phyloP scores from a whole-genome alignment of 2,329 filamentous ascomycete genomes.

The Hypoxylon sp. region DNA sequence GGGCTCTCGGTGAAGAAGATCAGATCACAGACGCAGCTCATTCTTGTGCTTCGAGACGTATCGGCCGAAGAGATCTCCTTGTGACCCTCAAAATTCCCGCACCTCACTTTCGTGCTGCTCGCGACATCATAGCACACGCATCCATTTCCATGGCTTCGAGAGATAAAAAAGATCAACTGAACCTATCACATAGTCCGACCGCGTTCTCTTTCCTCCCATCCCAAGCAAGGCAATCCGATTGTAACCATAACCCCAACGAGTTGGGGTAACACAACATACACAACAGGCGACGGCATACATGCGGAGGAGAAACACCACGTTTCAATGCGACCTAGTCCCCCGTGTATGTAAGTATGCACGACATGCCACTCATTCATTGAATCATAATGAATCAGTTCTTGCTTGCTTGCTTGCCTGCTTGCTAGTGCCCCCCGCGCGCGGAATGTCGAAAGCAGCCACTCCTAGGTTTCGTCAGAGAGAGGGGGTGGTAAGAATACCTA shows the following conservation, averaged over 20 bases:
- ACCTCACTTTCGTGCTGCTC: neutral
- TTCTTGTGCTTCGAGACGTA: neutral
- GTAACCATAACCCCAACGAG: constrained; percentile 2
- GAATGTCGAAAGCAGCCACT: constrained; percentile 21
- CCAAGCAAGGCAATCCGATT: constrained; percentile 23
- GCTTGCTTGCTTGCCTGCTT: neutral
- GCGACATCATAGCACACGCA: constrained; percentile 7
- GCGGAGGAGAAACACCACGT: constrained; percentile 46
- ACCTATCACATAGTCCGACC: constrained; percentile 9
- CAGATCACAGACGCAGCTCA: neutral
- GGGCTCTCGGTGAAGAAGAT: neutral
- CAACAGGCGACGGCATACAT: constrained; percentile 32
- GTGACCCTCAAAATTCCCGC: constrained; percentile 1
- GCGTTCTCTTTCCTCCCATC: constrained; percentile 3
- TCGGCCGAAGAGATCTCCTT: neutral
- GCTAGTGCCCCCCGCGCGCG: neutral
- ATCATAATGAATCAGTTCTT: constrained; percentile 12
- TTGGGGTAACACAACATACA: constrained; percentile 35
- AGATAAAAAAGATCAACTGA: neutral
- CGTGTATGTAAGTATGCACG: constrained; percentile 25
- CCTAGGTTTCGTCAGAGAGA: constrained; percentile 22
- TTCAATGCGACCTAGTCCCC: constrained; percentile 36
- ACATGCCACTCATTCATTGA: constrained; percentile 22
- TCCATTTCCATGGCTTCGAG: constrained; percentile 8
- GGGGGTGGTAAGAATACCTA: constrained; percentile 6